Percentiles rank a stretch among this genome's conserved stretches.
phyloP scores from a whole-genome alignment of 495 filamentous ascomycete species.

The Xylaria bambusicola region DNA sequence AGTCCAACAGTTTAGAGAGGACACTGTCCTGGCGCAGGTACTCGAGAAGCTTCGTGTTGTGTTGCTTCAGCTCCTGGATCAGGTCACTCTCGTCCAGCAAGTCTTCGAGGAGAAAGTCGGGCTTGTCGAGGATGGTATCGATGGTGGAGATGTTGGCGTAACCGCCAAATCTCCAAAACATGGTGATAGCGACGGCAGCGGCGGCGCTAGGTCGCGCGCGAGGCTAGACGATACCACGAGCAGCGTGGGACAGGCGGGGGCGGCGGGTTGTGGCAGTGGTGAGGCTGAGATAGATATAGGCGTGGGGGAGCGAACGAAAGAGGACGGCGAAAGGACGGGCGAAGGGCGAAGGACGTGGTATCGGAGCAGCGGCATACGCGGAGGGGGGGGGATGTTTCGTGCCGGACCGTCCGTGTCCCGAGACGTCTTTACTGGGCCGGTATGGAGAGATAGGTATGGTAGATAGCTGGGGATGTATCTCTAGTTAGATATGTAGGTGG shows the following conservation, averaged over 20 bases:
- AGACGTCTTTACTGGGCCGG: too few relatives aligned
- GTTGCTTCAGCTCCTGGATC: constrained; percentile 96
- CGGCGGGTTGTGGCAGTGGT: too few relatives aligned
- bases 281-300: neutral
- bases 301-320: neutral
- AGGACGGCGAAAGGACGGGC: constrained; percentile 2
- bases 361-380: constrained; percentile 17
- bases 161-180: constrained; percentile 99
- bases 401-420: too few relatives aligned
- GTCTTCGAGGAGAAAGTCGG: constrained; percentile 92
- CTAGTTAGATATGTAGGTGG: too few relatives aligned
- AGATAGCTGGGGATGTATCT: too few relatives aligned
- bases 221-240: neutral
- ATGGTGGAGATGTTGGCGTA: constrained; percentile 96
- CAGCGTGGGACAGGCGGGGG: neutral
- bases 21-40: constrained; percentile 86
- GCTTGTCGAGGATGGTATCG: constrained; percentile 93
- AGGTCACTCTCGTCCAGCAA: constrained; percentile 93
- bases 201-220: neutral
- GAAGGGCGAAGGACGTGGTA: constrained; percentile 8
- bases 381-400: neutral
- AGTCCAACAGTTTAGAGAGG: constrained; percentile 83
- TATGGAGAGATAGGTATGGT: too few relatives aligned
- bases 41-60: constrained; percentile 97
- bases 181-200: constrained; percentile 51